Percentiles rank a stretch among this genome's conserved stretches.
Evolutionary conservation across 176 grass and related monocot species (phyloP).

Genomic region (Oryza australiensis): DNA sequence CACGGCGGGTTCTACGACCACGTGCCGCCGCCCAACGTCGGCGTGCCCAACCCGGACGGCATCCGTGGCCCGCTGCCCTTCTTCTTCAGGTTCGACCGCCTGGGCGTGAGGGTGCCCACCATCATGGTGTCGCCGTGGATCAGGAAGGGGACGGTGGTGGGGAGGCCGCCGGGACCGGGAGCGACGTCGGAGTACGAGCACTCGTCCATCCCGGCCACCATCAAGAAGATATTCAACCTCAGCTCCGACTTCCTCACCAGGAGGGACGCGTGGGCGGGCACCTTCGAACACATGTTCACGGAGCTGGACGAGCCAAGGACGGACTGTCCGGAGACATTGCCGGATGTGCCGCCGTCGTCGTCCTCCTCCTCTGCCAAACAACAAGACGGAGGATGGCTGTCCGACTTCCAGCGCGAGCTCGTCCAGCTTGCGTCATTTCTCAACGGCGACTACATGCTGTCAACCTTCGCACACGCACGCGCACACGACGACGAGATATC

Average conservation of each 20-base stretch:
- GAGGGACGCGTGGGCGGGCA: conserved; percentile 91
- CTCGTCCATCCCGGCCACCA: conserved; percentile 88
- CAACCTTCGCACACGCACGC: conserved; percentile 32
- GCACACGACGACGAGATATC: no score
- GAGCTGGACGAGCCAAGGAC: conserved; percentile 65
- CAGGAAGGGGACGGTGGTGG: conserved; percentile 70
- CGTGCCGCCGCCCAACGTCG: conserved; percentile 65
- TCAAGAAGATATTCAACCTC: conserved; percentile 87
- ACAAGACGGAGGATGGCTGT: conserved; percentile 57
- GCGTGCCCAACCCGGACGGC: conserved; percentile 88
- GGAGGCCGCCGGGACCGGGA: conserved; percentile 34
- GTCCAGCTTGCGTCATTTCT: conserved; percentile 68
- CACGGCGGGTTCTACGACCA: conserved; percentile 93
- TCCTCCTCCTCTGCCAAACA: conserved; percentile 19
- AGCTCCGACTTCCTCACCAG: conserved; percentile 73
- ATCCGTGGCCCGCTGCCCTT: conserved; percentile 60
- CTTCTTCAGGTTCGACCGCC: conserved; percentile 79
- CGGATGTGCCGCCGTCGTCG: conserved; percentile 51
- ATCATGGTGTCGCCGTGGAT: conserved; percentile 94
- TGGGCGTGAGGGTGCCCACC: conserved; percentile 82
- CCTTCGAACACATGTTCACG: conserved; percentile 71
- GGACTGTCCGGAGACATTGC: conserved; percentile 74
- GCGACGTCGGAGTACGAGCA: conserved; percentile 80
- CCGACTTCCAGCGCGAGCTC: conserved; percentile 80
- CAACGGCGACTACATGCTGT: conserved; percentile 79